These are phyloP conservation scores for Gomphus bonarii DNA, from an alignment of 1,284 basidiomycete genomes.

Conservation along the genomic window DNA sequence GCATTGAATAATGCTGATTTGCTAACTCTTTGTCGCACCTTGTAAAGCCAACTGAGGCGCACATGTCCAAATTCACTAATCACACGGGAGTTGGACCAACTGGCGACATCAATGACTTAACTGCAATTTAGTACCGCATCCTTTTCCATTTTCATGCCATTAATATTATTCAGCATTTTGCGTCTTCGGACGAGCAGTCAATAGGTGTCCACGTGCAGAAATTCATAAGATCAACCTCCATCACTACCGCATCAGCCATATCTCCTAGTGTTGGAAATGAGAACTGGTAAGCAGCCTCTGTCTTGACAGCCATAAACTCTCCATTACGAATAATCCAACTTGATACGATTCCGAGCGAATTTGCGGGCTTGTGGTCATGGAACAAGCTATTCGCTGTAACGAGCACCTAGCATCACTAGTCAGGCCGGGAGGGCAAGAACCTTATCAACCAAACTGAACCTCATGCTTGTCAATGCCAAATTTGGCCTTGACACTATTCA, in stretches of 20 bases:
- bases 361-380: conserved; percentile 50
- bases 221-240: conserved; percentile 18
- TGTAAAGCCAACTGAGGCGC: conserved; percentile 56
- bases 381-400: conserved; percentile 48
- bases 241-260: conserved; percentile 43
- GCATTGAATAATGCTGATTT: not conserved
- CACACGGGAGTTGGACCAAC: conserved; percentile 66
- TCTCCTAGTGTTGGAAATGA: conserved; percentile 45
- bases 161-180: not conserved
- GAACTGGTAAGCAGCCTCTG: conserved; percentile 14
- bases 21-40: conserved; percentile 7
- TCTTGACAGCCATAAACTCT: conserved; percentile 30
- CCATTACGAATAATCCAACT: conserved; percentile 53
- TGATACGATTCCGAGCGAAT: conserved; percentile 36
- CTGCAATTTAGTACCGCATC: not conserved
- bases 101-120: conserved; percentile 57
- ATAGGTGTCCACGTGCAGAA: not conserved
- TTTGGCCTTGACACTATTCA: conserved; percentile 36
- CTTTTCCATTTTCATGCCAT: not conserved
- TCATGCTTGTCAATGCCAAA: conserved; percentile 34
- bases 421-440: not conserved
- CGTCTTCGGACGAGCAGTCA: too few relatives aligned
- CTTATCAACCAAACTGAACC: not conserved
- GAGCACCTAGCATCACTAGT: conserved; percentile 24
- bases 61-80: conserved; percentile 72